Conservation (phyloP, 352 stramenopile genomes). For the Thalassiosira livingstoniorum region DNA sequence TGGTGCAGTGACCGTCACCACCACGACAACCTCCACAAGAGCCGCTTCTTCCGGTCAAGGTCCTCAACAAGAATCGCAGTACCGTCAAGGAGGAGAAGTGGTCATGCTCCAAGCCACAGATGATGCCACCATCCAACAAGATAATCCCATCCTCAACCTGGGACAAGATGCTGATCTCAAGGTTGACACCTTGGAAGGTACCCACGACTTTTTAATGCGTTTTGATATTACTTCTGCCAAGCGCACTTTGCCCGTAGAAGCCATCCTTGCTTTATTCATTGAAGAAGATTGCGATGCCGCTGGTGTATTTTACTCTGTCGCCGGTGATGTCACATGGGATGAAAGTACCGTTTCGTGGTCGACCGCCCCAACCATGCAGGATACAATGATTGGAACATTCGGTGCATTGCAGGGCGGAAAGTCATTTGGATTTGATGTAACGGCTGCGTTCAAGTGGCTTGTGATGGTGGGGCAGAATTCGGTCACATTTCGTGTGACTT, state of each 20-base stretch:
- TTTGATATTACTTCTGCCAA: slow-evolving; percentile 1
- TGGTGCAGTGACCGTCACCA: background rate
- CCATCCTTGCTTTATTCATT: background rate
- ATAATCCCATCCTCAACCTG: background rate
- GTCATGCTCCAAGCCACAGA: slow-evolving; percentile 13
- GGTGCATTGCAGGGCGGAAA: slow-evolving; percentile 3
- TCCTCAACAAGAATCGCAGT: too few relatives aligned
- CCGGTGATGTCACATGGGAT: background rate
- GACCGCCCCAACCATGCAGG: background rate
- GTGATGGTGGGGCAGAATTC: background rate
- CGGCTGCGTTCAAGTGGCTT: background rate
- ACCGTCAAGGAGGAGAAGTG: background rate
- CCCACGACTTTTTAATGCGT: slow-evolving; percentile 10
- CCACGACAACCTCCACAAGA: background rate
- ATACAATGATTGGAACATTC: slow-evolving; percentile 8
- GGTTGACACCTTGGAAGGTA: too few relatives aligned
- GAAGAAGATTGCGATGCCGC: background rate
- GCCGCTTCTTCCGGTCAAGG: background rate
- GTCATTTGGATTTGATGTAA: slow-evolving; percentile 6
- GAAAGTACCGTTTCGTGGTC: slow-evolving; percentile 9
- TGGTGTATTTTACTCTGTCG: slow-evolving; percentile 8
- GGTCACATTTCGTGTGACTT: slow-evolving; percentile 18
- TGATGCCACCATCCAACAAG: slow-evolving; percentile 18
- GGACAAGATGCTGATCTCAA: slow-evolving; percentile 1
- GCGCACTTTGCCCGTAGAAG: background rate